Conservation (phyloP, 106 monocot species). For the Dactylorhiza incarnata region DNA sequence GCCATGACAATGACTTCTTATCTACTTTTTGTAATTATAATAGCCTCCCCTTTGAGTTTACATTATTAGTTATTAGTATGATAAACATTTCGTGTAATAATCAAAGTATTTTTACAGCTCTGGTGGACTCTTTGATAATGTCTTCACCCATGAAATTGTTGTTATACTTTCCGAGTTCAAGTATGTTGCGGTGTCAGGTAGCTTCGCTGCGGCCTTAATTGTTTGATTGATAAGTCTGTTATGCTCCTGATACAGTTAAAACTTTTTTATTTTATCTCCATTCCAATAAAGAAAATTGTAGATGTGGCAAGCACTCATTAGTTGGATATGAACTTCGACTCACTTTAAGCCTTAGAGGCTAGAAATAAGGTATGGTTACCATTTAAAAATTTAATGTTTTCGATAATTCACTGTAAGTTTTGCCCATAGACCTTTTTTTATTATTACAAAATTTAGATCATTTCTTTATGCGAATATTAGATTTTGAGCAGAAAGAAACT, state of each 20-base stretch:
- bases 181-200: conserved; percentile 50
- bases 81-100: no score
- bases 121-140: conserved; percentile 91
- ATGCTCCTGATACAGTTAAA: not conserved
- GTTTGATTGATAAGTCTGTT: not conserved
- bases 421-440: no score
- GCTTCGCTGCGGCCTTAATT: not conserved
- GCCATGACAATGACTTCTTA: no score
- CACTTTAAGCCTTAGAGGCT: conserved; percentile 69
- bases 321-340: conserved; percentile 62
- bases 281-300: conserved; percentile 72
- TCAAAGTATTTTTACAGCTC: no score
- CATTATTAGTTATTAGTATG: no score
- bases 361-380: conserved; percentile 48
- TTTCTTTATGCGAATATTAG: no score
- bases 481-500: no score
- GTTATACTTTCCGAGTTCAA: conserved; percentile 36
- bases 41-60: no score
- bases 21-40: no score
- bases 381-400: not conserved
- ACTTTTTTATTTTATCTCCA: not conserved
- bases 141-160: conserved; percentile 73
- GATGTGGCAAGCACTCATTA: conserved; percentile 70
- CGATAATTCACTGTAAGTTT: not conserved
- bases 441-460: no score